phyloP scores from a whole-genome alignment of 192 early-diverging fungal species.

The Coemansia sp. region DNA sequence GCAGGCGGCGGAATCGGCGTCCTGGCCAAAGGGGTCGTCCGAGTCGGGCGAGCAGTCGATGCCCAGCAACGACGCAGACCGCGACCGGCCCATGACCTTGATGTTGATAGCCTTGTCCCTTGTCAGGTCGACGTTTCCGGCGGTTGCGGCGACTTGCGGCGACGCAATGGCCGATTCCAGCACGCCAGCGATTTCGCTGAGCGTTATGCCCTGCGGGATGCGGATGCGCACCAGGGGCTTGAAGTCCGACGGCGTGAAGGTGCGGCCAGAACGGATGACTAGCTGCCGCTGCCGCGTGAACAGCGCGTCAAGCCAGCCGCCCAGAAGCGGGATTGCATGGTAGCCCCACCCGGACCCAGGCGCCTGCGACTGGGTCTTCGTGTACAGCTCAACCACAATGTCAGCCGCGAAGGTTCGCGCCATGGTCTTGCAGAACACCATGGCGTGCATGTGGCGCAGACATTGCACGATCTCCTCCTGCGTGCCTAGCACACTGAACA shows the following conservation, averaged over 20 bases:
- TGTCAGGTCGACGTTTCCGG: slow-evolving; percentile 20
- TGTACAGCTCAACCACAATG: slow-evolving; percentile 25
- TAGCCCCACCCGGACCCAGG: not conserved
- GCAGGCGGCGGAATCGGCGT: slow-evolving; percentile 2
- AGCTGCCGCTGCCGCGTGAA: slow-evolving; percentile 31
- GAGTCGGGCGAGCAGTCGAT: not conserved
- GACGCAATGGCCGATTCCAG: slow-evolving; percentile 5
- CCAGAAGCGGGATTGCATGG: slow-evolving; percentile 10
- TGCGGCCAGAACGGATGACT: slow-evolving; percentile 25
- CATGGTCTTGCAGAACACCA: slow-evolving; percentile 26
- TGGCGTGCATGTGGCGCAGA: slow-evolving; percentile 20
- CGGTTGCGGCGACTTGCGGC: not conserved
- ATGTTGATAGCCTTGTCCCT: slow-evolving; percentile 47
- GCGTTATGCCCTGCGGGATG: slow-evolving; percentile 37
- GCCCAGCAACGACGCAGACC: slow-evolving; percentile 22
- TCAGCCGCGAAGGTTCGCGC: slow-evolving; percentile 12
- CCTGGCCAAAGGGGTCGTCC: not conserved
- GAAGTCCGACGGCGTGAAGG: slow-evolving; percentile 12
- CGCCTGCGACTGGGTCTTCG: not conserved
- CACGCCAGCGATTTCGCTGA: slow-evolving; percentile 35
- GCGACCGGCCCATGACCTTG: slow-evolving; percentile 34
- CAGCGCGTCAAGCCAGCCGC: slow-evolving; percentile 6
- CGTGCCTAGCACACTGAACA: slow-evolving; percentile 38
- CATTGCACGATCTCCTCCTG: slow-evolving; percentile 26
- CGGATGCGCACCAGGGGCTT: slow-evolving; percentile 27